phyloP scores from a whole-genome alignment of 768 basidiomycete species.

The Lentinula aciculospora region DNA sequence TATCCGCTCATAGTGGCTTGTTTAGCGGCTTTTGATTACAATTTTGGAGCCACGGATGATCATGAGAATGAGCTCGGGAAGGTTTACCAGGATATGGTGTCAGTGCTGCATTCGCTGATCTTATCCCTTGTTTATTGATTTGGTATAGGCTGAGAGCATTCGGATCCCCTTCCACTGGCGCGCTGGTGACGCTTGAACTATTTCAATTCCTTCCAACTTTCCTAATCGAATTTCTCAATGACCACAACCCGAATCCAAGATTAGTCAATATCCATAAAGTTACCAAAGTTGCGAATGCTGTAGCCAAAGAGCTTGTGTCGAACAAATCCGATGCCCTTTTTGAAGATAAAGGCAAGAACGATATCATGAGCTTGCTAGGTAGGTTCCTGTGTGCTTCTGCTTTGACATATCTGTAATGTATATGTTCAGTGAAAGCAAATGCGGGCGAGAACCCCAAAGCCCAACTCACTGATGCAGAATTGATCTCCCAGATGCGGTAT shows the following conservation, averaged over 20 bases:
- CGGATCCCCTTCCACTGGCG: conserved; percentile 5
- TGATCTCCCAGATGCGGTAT: conserved; percentile 20
- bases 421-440: conserved; percentile 13
- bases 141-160: conserved; percentile 17
- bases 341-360: conserved; percentile 12
- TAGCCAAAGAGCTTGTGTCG: conserved; percentile 1
- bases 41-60: conserved; percentile 34
- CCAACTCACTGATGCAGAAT: conserved; percentile 18
- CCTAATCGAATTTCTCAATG: conserved; percentile 15
- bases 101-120: not conserved
- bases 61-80: conserved; percentile 29
- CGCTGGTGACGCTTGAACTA: not conserved
- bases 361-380: conserved; percentile 32
- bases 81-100: conserved; percentile 32
- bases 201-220: conserved; percentile 10
- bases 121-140: not conserved
- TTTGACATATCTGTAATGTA: not conserved
- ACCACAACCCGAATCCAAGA: not conserved
- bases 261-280: not conserved
- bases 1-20: conserved; percentile 18
- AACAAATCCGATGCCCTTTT: not conserved
- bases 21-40: conserved; percentile 30
- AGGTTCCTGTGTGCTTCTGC: not conserved
- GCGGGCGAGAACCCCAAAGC: conserved; percentile 10
- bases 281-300: conserved; percentile 2